Evolutionary conservation across 352 stramenopile species (phyloP).

Genomic region (Phytophthora multivora): DNA sequence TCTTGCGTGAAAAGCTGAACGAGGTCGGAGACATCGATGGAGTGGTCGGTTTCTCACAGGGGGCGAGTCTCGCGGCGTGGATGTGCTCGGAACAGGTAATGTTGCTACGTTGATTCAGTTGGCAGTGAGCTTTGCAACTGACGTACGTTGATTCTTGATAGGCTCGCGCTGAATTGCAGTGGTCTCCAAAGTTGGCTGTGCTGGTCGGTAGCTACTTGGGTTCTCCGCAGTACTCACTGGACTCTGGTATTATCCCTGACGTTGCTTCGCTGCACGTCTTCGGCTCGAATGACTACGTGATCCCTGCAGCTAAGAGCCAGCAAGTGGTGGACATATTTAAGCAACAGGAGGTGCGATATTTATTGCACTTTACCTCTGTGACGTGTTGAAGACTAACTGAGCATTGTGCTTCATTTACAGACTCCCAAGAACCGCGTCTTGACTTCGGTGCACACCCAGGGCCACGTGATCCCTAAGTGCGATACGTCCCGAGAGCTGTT

Average conservation of each 20-base stretch:
- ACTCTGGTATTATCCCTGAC: constrained; percentile 50
- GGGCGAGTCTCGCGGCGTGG: constrained; percentile 77
- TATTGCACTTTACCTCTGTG: neutral
- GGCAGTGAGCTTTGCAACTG: neutral
- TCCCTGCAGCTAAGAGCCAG: constrained; percentile 71
- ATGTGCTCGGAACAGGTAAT: constrained; percentile 71
- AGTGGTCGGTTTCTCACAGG: constrained; percentile 86
- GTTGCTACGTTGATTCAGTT: neutral
- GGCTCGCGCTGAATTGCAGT: constrained; percentile 62
- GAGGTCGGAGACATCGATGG: constrained; percentile 71
- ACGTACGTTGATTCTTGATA: constrained; percentile 14
- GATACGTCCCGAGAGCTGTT: constrained; percentile 54
- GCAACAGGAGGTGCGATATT: constrained; percentile 43
- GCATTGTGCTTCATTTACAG: constrained; percentile 16
- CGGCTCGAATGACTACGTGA: constrained; percentile 82
- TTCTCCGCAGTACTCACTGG: constrained; percentile 58
- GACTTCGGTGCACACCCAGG: constrained; percentile 71
- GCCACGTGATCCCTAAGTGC: constrained; percentile 83
- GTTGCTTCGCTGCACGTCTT: constrained; percentile 79
- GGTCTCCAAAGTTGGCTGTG: constrained; percentile 71
- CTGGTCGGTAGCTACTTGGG: constrained; percentile 80
- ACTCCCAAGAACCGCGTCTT: constrained; percentile 50
- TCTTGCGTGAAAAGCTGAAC: constrained; percentile 59
- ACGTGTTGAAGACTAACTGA: neutral
- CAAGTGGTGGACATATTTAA: constrained; percentile 73